A percentile compares a stretch with the other conserved stretches of the same genome.
Conservation (phyloP, 2,329 filamentous ascomycete genomes). For the Didymella keratinophila region DNA sequence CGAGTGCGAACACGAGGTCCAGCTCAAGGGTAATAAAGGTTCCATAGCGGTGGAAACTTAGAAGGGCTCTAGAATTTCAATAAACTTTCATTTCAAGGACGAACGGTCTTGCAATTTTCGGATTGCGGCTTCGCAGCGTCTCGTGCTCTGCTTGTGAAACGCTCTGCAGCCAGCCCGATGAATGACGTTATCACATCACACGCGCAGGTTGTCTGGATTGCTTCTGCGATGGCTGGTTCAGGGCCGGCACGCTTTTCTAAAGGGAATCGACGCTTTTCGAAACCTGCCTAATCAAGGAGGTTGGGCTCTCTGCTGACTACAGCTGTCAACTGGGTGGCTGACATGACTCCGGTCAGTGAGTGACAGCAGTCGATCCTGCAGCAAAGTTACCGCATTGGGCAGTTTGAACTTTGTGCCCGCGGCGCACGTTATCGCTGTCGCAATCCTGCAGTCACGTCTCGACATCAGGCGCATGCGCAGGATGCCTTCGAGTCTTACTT, state of each 20-base stretch:
- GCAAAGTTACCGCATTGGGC: too few relatives aligned
- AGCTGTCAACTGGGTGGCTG: too few relatives aligned
- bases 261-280: too few relatives aligned
- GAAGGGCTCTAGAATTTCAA: background rate
- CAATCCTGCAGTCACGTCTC: conserved; percentile 26
- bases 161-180: background rate
- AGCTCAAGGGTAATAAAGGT: background rate
- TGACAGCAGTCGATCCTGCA: too few relatives aligned
- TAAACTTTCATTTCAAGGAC: background rate
- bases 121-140: background rate
- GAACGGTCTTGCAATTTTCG: background rate
- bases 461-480: conserved; percentile 27
- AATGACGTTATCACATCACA: too few relatives aligned
- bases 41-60: background rate
- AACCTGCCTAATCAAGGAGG: too few relatives aligned
- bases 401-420: background rate
- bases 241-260: too few relatives aligned
- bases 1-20: background rate
- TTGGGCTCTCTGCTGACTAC: too few relatives aligned
- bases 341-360: too few relatives aligned
- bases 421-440: conserved; percentile 19
- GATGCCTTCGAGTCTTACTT: conserved; percentile 22
- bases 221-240: too few relatives aligned
- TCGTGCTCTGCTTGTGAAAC: background rate
- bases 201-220: too few relatives aligned